Evolutionary conservation across 495 filamentous ascomycete species (phyloP).

Genomic region (Trichodelitschia bisporula): DNA sequence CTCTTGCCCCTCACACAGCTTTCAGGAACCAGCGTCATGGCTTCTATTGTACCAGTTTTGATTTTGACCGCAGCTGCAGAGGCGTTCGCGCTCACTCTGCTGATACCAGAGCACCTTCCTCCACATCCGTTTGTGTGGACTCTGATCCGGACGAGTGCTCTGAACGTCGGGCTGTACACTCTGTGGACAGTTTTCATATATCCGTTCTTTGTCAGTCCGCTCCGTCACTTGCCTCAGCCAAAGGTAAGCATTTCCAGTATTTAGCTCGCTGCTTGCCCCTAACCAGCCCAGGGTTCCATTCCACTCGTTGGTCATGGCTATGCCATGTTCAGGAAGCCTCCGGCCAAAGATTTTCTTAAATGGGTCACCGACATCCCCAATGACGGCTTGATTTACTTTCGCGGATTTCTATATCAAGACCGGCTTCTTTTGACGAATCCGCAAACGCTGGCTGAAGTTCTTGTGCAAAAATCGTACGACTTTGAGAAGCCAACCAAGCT

Average conservation of each 20-base stretch:
- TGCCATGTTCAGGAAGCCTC: constrained; percentile 7
- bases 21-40: no score
- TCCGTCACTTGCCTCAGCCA: constrained; percentile 9
- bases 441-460: constrained; percentile 12
- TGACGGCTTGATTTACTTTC: constrained; percentile 12
- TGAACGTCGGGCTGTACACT: no score
- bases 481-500: constrained; percentile 25
- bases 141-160: no score
- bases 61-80: no score
- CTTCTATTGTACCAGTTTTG: no score
- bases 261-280: no score
- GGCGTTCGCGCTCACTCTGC: no score
- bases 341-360: constrained; percentile 3
- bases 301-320: constrained; percentile 9
- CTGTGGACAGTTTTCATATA: no score
- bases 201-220: constrained; percentile 8
- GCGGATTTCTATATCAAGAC: constrained; percentile 9
- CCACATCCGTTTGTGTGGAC: no score
- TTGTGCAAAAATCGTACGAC: constrained; percentile 20
- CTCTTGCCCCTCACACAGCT: no score
- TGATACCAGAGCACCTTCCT: no score
- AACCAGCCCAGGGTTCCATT: constrained; percentile 1
- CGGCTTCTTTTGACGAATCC: constrained; percentile 9
- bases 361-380: constrained; percentile 10
- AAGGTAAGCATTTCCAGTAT: constrained; percentile 2